Percentiles rank a stretch among this genome's conserved stretches.
Evolutionary conservation across 352 stramenopile species (phyloP).

Genomic region (Thraustotheca clavata): DNA sequence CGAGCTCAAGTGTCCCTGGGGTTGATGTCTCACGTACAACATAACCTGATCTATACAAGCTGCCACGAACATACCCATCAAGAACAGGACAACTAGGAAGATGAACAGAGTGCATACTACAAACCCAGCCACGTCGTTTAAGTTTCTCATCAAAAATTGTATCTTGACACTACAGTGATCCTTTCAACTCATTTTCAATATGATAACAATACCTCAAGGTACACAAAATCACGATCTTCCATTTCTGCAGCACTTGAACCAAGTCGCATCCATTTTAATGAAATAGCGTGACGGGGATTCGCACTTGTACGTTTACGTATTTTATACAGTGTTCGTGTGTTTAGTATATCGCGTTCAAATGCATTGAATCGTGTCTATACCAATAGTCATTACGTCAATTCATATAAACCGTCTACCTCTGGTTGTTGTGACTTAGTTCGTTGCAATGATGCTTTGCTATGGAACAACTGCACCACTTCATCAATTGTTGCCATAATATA

Average conservation of each 20-base stretch:
- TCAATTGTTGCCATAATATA: slow-evolving; percentile 4
- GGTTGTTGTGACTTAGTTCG: neutral
- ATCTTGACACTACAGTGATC: slow-evolving; percentile 46
- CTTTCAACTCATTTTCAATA: neutral
- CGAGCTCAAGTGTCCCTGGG: neutral
- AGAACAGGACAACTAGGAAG: slow-evolving; percentile 61
- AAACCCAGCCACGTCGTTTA: slow-evolving; percentile 55
- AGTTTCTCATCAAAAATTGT: slow-evolving; percentile 60
- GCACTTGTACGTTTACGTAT: slow-evolving; percentile 15
- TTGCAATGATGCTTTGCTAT: slow-evolving; percentile 13
- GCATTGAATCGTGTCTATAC: slow-evolving; percentile 8
- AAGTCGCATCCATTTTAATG: slow-evolving; percentile 19
- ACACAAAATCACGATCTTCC: slow-evolving; percentile 20
- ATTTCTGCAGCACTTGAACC: slow-evolving; percentile 4
- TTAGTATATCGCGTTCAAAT: slow-evolving; percentile 16
- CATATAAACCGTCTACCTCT: neutral
- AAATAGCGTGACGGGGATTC: slow-evolving; percentile 8
- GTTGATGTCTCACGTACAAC: slow-evolving; percentile 11
- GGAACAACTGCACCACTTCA: slow-evolving; percentile 14
- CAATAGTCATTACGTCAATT: neutral
- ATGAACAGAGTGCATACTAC: slow-evolving; percentile 81
- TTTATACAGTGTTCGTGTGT: slow-evolving; percentile 17
- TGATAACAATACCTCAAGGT: slow-evolving; percentile 16
- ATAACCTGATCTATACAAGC: slow-evolving; percentile 49
- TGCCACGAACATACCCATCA: slow-evolving; percentile 59